These are phyloP conservation scores for Eucalyptus shirleyi DNA, from an alignment of 345 rosid genomes.

Conservation along the genomic window DNA sequence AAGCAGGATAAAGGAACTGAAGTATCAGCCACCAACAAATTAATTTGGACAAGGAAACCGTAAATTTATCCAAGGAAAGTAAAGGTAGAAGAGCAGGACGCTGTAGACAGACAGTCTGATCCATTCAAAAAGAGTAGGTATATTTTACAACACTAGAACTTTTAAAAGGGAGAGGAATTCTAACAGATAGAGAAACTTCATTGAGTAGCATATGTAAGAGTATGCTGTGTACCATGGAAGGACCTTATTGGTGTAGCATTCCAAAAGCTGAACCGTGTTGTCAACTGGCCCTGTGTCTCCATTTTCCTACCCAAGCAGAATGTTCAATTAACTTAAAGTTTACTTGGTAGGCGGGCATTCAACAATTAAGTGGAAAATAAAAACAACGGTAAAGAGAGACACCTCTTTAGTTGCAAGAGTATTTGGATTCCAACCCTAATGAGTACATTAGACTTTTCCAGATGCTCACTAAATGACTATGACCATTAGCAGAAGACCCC, in stretches of 20 bases:
- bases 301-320: conserved; percentile 30
- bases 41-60: background rate
- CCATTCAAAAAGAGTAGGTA: background rate
- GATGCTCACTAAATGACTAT: background rate
- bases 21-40: background rate
- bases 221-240: conserved; percentile 60
- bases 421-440: background rate
- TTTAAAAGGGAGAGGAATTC: background rate
- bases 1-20: background rate
- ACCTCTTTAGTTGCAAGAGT: background rate
- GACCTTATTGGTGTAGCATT: conserved; percentile 53
- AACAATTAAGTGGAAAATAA: background rate
- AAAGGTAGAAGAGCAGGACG: background rate
- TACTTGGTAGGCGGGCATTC: background rate
- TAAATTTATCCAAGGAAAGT: background rate
- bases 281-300: conserved; percentile 38
- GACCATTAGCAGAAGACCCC: background rate
- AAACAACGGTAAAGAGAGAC: background rate
- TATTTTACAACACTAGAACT: background rate
- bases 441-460: background rate
- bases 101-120: background rate
- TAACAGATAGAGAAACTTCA: background rate
- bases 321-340: background rate
- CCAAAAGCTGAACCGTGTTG: conserved; percentile 45
- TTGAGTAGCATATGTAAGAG: background rate